These are phyloP conservation scores for Lipomyces mesembrius DNA, from an alignment of 805 yeast genomes.

Conservation along the genomic window DNA sequence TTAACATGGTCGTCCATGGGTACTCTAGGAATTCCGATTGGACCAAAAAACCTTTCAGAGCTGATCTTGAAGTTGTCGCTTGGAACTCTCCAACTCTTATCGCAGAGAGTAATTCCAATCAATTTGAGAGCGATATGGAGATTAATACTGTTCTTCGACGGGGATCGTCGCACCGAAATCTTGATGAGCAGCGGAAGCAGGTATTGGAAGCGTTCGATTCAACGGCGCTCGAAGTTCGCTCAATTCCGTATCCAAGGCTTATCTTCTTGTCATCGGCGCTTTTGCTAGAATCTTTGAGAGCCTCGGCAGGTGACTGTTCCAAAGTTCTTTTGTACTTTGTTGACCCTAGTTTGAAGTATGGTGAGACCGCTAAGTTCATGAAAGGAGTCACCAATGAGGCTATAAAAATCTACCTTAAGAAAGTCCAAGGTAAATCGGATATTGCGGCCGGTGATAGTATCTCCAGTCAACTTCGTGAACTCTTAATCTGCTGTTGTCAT, in stretches of 20 bases:
- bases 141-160: conserved; percentile 87
- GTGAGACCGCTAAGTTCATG: conserved; percentile 70
- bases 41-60: conserved; percentile 51
- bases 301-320: conserved; percentile 79
- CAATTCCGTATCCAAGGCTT: conserved; percentile 71
- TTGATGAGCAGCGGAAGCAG: conserved; percentile 71
- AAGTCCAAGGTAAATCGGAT: conserved; percentile 55
- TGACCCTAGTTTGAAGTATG: conserved; percentile 77
- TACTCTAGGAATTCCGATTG: conserved; percentile 65
- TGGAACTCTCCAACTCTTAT: conserved; percentile 87
- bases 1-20: conserved; percentile 90
- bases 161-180: conserved; percentile 82
- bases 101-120: conserved; percentile 74
- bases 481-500: conserved; percentile 76
- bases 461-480: conserved; percentile 69
- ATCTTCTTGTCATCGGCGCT: conserved; percentile 87
- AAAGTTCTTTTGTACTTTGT: conserved; percentile 77
- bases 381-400: conserved; percentile 66
- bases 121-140: conserved; percentile 90
- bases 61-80: conserved; percentile 71
- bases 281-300: conserved; percentile 77
- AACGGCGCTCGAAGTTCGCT: conserved; percentile 58
- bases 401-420: conserved; percentile 42
- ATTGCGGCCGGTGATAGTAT: conserved; percentile 62
- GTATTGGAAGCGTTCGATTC: conserved; percentile 48